A percentile compares a stretch with the other conserved stretches of the same genome.
Conservation (phyloP, 2,329 filamentous ascomycete species). For the Xylariaceae sp. region DNA sequence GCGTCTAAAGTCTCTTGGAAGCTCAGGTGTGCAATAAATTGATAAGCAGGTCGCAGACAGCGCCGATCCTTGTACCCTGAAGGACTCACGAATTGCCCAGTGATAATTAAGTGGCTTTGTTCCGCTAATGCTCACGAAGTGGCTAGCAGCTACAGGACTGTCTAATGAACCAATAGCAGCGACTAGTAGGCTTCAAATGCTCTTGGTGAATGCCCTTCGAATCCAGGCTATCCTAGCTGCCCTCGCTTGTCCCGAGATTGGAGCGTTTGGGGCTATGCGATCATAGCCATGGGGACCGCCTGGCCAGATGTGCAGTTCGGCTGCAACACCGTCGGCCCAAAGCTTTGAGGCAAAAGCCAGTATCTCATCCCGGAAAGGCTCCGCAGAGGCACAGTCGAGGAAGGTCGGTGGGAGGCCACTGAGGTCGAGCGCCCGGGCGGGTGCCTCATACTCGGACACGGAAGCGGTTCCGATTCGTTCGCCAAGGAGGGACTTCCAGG, state of each 20-base stretch:
- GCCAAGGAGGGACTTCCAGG: constrained; percentile 28
- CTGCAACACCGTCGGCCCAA: constrained; percentile 28
- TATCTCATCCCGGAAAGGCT: constrained; percentile 31
- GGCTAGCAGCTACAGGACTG: background rate
- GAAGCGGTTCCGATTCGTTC: constrained; percentile 21
- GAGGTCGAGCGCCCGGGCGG: constrained; percentile 26
- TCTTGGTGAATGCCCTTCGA: constrained; percentile 19
- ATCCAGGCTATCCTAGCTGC: constrained; percentile 25
- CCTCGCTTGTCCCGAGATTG: constrained; percentile 25
- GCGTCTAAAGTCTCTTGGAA: too few species aligned
- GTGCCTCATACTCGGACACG: constrained; percentile 28
- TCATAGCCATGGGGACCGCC: constrained; percentile 30
- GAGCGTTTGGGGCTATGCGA: constrained; percentile 22
- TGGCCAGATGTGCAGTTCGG: constrained; percentile 32
- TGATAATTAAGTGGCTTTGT: constrained; percentile 1
- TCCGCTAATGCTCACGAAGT: background rate
- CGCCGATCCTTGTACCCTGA: background rate
- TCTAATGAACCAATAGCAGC: background rate
- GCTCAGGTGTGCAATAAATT: too few species aligned
- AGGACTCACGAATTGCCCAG: background rate
- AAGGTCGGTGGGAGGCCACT: constrained; percentile 27
- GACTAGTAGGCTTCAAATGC: background rate
- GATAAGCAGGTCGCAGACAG: too few species aligned
- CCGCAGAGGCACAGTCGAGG: constrained; percentile 31
- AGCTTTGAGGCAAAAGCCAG: constrained; percentile 29